Conservation (phyloP, 2,329 filamentous ascomycete species). For the Nigrospora sphaerica region DNA sequence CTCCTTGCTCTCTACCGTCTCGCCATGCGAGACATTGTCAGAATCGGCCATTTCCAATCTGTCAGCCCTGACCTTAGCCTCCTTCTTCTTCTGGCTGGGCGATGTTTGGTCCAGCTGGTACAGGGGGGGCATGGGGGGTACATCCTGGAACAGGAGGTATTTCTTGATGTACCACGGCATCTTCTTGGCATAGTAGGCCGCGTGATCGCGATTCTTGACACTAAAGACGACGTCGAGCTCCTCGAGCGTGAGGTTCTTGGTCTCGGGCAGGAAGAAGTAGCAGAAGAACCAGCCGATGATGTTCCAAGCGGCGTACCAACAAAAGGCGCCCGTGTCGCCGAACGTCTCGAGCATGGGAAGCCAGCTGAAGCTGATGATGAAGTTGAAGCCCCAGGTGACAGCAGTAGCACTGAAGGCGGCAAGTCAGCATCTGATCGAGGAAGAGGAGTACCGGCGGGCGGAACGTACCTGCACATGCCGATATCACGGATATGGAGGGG, state of each 20-base stretch:
- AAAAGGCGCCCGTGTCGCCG: slow-evolving; percentile 35
- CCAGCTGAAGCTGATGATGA: slow-evolving; percentile 30
- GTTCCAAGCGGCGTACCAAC: slow-evolving; percentile 39
- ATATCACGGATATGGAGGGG: slow-evolving; percentile 53
- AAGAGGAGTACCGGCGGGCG: background rate
- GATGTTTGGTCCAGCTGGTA: slow-evolving; percentile 2
- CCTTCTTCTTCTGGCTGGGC: background rate
- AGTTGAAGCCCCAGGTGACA: slow-evolving; percentile 3
- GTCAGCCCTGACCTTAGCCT: background rate
- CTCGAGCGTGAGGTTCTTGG: slow-evolving; percentile 26
- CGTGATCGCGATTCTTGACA: slow-evolving; percentile 5
- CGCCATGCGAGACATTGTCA: too few relatives aligned
- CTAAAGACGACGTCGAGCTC: slow-evolving; percentile 24
- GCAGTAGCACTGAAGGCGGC: background rate
- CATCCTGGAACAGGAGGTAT: slow-evolving; percentile 3
- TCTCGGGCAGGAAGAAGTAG: slow-evolving; percentile 29
- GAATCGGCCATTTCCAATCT: too few relatives aligned
- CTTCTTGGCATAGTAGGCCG: slow-evolving; percentile 5
- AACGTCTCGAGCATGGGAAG: slow-evolving; percentile 31
- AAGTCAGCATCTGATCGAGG: background rate
- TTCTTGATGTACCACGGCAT: slow-evolving; percentile 8
- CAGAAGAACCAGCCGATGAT: slow-evolving; percentile 33
- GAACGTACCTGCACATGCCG: slow-evolving; percentile 35
- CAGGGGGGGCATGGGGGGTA: slow-evolving; percentile 2
- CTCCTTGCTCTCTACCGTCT: too few relatives aligned